Percentiles rank a stretch among this genome's conserved stretches.
Conservation (phyloP, 345 rosid genomes). For the Populus deltoides region DNA sequence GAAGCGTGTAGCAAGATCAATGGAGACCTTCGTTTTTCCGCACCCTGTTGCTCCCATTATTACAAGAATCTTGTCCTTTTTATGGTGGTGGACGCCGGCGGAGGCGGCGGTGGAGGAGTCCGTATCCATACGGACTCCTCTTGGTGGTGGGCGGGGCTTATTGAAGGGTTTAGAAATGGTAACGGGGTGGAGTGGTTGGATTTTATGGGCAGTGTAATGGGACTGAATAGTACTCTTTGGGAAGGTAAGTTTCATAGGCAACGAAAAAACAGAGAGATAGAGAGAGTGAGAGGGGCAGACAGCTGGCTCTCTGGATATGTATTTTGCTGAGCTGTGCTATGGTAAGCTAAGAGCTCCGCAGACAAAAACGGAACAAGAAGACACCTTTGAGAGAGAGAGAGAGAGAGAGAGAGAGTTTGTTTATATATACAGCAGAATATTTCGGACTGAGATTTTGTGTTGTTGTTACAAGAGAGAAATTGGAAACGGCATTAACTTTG, state of each 20-base stretch:
- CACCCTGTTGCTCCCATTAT: conserved; percentile 89
- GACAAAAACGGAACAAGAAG: background rate
- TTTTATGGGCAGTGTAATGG: conserved; percentile 1
- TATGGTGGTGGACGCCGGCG: background rate
- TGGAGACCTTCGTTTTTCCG: conserved; percentile 74
- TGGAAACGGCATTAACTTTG: background rate
- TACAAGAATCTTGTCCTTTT: conserved; percentile 60
- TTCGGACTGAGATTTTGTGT: background rate
- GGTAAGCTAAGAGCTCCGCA: background rate
- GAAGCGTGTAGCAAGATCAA: conserved; percentile 62
- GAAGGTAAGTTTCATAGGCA: conserved; percentile 7
- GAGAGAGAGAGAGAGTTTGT: background rate
- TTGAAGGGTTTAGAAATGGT: background rate
- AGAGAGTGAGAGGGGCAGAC: background rate
- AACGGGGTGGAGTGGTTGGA: background rate
- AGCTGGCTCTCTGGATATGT: background rate
- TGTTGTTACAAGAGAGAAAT: background rate
- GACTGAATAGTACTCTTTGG: background rate
- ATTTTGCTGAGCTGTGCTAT: conserved; percentile 6
- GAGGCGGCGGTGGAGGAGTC: conserved; percentile 1
- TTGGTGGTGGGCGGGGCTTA: background rate
- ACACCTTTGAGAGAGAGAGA: background rate
- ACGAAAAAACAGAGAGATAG: background rate
- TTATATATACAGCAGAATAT: background rate
- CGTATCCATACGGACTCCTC: conserved; percentile 19